A percentile compares a stretch with the other conserved stretches of the same genome.
Evolutionary conservation across 805 yeast genomes (phyloP).

Genomic region (Lachancea meyersii): DNA sequence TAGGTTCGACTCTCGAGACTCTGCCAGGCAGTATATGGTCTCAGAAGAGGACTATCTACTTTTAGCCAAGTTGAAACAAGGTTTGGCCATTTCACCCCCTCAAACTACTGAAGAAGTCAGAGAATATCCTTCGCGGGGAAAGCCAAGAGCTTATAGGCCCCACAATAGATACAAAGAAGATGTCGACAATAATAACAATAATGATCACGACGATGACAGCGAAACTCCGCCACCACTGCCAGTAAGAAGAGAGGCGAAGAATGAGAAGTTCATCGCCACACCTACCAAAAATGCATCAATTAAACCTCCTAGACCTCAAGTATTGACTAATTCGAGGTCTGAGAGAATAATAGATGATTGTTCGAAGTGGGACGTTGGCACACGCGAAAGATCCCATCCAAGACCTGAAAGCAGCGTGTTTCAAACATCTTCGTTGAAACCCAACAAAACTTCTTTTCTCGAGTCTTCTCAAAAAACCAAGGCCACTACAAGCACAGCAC

Average conservation of each 20-base stretch:
- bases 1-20: background rate
- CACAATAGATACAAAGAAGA: background rate
- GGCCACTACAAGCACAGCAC: conserved; percentile 8
- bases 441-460: conserved; percentile 8
- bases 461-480: conserved; percentile 17
- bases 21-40: conserved; percentile 12
- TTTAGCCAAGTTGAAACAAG: conserved; percentile 19
- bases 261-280: background rate
- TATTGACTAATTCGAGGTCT: background rate
- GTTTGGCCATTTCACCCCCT: background rate
- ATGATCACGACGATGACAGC: background rate
- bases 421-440: background rate
- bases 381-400: background rate
- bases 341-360: background rate
- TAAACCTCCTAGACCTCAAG: conserved; percentile 4
- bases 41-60: conserved; percentile 29
- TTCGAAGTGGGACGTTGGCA: background rate
- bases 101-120: background rate
- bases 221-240: conserved; percentile 13
- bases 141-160: conserved; percentile 14
- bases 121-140: conserved; percentile 24
- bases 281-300: background rate
- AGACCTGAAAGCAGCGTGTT: too few relatives aligned
- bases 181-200: background rate
- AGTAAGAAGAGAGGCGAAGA: conserved; percentile 1